Evolutionary conservation across 2,329 filamentous ascomycete genomes (phyloP), one percentile per base, ranked within the genome.

Genomic region (Penicillium vulpinum): DNA sequence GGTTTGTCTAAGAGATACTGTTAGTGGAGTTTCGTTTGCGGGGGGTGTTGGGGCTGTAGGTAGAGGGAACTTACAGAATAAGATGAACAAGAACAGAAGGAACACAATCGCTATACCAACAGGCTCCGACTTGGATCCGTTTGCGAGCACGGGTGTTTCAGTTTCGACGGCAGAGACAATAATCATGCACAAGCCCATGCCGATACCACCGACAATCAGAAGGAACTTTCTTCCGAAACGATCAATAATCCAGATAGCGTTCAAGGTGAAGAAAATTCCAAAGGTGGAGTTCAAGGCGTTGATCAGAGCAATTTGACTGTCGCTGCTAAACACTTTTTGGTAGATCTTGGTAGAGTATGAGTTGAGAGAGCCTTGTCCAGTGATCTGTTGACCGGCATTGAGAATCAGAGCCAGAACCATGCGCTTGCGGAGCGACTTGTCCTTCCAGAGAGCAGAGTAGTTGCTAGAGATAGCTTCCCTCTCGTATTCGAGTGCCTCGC

Each of bases 271-370:
- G 22, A 90, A 58, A 60, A 90, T 90, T 55, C 86, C 86, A 62
- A 86, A 88, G 6, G 87, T 90, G 39, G 87, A 87, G 70, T 90
- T 90, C 52, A 90, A 78, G 4, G 88, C 88, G 70, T 90, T 90
- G 78, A 90, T 90, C 31, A 90, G 78, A 60, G 86, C 85, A 69
- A 90, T 89, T 22, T 81, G 85, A 48, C 81, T 76, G 53, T 73
- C 75, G 52, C 74, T 79, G 24, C 76, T 80, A 78, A 87, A 90
- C 24, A 90, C 83, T 69, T 88, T 86, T 75, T 88, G 84, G 78
- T 90, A 90, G 67, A 90, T 88, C 64, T 84, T 83, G n/a, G 87
- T 88, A 21, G 83, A 87, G 79, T 90, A 90, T 4, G 83, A 82
- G 80, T 90, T 90, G 62, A 90, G 80, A 1, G 86, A 87, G 60